Conservation (phyloP, 306 rosid species). For the Arachis stenosperma region DNA sequence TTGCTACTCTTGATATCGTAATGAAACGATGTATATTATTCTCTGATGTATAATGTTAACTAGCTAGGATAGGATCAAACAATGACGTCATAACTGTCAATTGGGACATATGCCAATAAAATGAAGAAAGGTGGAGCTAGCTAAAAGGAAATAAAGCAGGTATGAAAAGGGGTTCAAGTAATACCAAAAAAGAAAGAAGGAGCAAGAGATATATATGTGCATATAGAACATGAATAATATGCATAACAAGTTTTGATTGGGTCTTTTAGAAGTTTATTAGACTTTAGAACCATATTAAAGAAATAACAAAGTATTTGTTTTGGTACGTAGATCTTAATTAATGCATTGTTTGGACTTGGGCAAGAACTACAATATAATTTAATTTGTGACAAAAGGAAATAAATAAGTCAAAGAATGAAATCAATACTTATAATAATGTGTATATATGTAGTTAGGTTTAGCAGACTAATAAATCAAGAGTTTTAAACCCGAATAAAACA, state of each 20-base stretch:
- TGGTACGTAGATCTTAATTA: neutral
- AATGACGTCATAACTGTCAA: slow-evolving; percentile 46
- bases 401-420: no score
- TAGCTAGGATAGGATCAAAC: slow-evolving; percentile 36
- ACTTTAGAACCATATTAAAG: no score
- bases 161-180: neutral
- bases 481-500: no score
- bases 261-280: neutral
- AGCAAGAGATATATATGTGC: no score
- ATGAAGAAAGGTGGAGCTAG: neutral
- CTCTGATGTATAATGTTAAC: slow-evolving; percentile 34
- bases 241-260: neutral
- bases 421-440: no score
- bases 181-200: no score
- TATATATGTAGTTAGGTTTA: neutral
- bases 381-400: neutral
- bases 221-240: no score
- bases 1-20: neutral
- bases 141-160: neutral
- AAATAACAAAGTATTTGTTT: neutral
- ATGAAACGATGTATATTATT: slow-evolving; percentile 2
- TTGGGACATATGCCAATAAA: slow-evolving; percentile 31
- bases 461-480: neutral
- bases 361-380: neutral
- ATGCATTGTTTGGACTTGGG: slow-evolving; percentile 1